Base-by-base conservation (phyloP, 768 basidiomycete genomes). In the Amanita molliuscula region DNA sequence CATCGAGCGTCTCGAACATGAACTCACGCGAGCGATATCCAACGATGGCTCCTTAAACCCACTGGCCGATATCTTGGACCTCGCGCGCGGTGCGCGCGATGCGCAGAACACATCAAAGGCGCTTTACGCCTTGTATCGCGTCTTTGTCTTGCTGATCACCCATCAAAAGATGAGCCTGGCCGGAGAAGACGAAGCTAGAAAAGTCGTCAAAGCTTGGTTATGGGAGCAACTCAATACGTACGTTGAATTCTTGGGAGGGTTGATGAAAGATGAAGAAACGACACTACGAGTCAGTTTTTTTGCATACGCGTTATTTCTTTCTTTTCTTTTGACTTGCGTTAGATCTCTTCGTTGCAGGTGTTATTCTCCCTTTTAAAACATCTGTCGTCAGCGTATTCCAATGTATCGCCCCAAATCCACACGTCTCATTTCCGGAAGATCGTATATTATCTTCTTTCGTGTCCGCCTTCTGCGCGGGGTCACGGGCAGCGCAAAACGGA, bases 51-150 rank as follows among this genome's bases (percentile, higher is more conserved):
- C 90, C 16, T 71, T 96, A 37, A 97, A 96, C 59, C 68, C 76
- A 25, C 65, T 96, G 18, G 78, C 82, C 10, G 86, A 91, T 62
- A 78, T 96, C 6, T 62, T 91, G 47, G 68, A 77, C 13, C 63
- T 89, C 26, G 71, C 81, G 0, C 62, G 71, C 26, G 62, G 67
- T 15, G 62, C 72, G 1, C 57, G 68, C 36, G 73, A 79, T 35
- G 68, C 86, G 0, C 73, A 74, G 54, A 72, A 77, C 25, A 75
- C 80, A 11, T 85, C 71, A 15, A 91, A 86, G 61, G 82, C 78
- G 1, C 75, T 92, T 15, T 95, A 91, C 65, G 83, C 90, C 0
- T 63, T 87, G 4, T 93, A 95, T 62, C 70, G 93, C 34, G 71
- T 84, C 10, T 92, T 90, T 60, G 77, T 86, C 7, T 56, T 74